A percentile compares a stretch with the other conserved stretches of the same genome.
These are phyloP conservation scores for Pseudogymnoascus sp. DNA, from an alignment of 2,329 filamentous ascomycete genomes.

Conservation along the genomic window DNA sequence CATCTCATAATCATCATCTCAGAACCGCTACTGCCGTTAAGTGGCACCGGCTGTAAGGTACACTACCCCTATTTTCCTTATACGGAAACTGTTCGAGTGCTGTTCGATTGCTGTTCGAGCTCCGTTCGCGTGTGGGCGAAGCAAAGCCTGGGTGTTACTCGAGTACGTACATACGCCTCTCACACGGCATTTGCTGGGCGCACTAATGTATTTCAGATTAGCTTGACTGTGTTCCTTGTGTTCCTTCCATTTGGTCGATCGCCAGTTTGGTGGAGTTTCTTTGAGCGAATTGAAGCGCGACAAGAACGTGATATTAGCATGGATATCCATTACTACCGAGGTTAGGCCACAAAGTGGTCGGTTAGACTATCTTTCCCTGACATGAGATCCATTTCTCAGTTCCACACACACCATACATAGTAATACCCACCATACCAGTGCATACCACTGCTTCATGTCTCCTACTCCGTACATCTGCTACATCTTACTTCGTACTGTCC, in stretches of 20 bases:
- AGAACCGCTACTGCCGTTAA: not conserved
- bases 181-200: not conserved
- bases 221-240: not conserved
- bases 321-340: not conserved
- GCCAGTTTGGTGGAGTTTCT: not conserved
- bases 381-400: too few relatives aligned
- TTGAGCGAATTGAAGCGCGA: not conserved
- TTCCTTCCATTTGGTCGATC: conserved; percentile 2
- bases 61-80: not conserved
- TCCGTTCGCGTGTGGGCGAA: not conserved
- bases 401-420: too few relatives aligned
- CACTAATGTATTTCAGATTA: not conserved
- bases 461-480: not conserved
- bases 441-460: too few relatives aligned
- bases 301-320: not conserved
- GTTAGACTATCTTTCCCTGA: not conserved
- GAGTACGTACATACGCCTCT: not conserved
- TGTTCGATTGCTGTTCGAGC: not conserved
- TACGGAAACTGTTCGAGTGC: conserved; percentile 2
- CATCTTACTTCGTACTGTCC: not conserved
- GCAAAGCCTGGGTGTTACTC: too few relatives aligned
- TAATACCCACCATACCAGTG: too few relatives aligned
- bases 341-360: not conserved
- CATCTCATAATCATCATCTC: not conserved
- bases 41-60: conserved; percentile 3